A percentile compares a stretch with the other conserved stretches of the same genome.
Conservation (phyloP, 768 basidiomycete genomes). For the Amanita rubescens region DNA sequence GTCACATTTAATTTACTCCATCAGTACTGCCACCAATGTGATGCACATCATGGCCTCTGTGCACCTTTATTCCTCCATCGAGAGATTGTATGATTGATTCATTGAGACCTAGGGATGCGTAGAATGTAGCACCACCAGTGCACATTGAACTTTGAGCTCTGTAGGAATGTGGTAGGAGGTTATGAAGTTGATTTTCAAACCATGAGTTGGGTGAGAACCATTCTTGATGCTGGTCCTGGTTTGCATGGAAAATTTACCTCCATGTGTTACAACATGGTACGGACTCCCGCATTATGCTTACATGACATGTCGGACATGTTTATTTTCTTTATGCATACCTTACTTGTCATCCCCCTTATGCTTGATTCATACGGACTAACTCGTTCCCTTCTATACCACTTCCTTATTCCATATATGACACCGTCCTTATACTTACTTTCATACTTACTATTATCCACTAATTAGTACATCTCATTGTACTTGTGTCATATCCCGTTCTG, state of each 20-base stretch:
- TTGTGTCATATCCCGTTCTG: too few relatives aligned
- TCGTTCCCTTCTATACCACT: too few relatives aligned
- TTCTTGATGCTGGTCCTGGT: constrained; percentile 19
- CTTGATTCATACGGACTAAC: too few relatives aligned
- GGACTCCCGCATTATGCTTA: too few relatives aligned
- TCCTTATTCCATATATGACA: too few relatives aligned
- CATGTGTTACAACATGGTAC: too few relatives aligned
- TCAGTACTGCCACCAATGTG: constrained; percentile 10
- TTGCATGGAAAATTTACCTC: constrained; percentile 19
- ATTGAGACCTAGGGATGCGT: constrained; percentile 16
- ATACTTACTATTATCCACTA: too few relatives aligned
- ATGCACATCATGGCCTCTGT: constrained; percentile 9
- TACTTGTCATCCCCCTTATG: too few relatives aligned
- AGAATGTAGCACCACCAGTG: constrained; percentile 20
- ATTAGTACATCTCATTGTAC: too few relatives aligned
- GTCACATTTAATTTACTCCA: constrained; percentile 12
- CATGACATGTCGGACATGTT: too few relatives aligned
- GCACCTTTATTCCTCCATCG: constrained; percentile 15
- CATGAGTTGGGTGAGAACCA: constrained; percentile 14
- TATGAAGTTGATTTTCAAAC: not conserved
- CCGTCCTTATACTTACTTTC: too few relatives aligned
- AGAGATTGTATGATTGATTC: constrained; percentile 16
- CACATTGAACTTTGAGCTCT: constrained; percentile 19
- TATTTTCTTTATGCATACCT: too few relatives aligned
- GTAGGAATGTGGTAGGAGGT: constrained; percentile 3